Percentiles rank a stretch among this genome's conserved stretches.
These are phyloP conservation scores for Raphanus sativus DNA, from an alignment of 345 rosid genomes.

Conservation along the genomic window DNA sequence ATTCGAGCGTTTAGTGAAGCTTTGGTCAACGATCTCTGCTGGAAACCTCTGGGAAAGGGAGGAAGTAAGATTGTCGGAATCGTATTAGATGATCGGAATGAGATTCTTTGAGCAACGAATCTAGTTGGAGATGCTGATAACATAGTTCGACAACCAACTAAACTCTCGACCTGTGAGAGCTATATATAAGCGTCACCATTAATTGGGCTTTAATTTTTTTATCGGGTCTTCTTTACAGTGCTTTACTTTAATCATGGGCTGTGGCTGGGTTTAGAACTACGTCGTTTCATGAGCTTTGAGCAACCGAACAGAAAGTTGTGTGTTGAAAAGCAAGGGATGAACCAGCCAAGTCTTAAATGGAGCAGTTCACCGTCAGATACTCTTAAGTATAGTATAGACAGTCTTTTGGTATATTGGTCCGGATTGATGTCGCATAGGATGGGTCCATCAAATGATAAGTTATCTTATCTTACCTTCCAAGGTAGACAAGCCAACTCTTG, in stretches of 20 bases:
- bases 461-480: too few species aligned
- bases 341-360: too few species aligned
- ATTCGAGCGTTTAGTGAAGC: not conserved
- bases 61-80: not conserved
- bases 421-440: not conserved
- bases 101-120: conserved; percentile 13
- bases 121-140: conserved; percentile 28
- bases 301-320: too few species aligned
- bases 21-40: not conserved
- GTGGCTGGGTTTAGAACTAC: not conserved
- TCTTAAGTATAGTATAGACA: too few species aligned
- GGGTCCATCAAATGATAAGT: not conserved
- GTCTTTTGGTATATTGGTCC: too few species aligned
- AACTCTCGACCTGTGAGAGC: not conserved
- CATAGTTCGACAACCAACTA: not conserved
- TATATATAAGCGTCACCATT: not conserved
- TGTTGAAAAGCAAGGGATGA: too few species aligned
- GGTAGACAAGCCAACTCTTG: too few species aligned
- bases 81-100: conserved; percentile 10
- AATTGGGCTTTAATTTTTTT: conserved; percentile 9
- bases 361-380: too few species aligned
- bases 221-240: not conserved
- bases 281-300: not conserved
- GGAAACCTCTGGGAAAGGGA: not conserved
- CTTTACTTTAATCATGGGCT: not conserved